Evolutionary conservation across 1,139 yeast genomes (phyloP).

Genomic region (Sugiyamaella grinbergsii): DNA sequence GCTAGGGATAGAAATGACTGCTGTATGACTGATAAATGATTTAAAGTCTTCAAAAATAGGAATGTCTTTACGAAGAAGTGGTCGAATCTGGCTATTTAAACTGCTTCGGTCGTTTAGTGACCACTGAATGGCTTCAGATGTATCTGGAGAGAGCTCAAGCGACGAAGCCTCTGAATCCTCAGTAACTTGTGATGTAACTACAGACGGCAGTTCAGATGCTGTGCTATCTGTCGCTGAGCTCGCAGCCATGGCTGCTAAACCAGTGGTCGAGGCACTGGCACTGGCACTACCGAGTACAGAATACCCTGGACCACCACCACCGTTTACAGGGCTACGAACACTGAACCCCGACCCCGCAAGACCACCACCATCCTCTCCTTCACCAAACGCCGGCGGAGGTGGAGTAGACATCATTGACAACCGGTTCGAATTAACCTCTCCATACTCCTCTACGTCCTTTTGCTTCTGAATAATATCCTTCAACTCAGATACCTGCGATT

Average conservation of each 20-base stretch:
- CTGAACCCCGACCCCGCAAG: neutral
- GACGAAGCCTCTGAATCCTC: neutral
- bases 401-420: conserved; percentile 20
- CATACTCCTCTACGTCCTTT: conserved; percentile 42
- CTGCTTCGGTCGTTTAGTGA: conserved; percentile 18
- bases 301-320: neutral
- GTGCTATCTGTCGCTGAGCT: neutral
- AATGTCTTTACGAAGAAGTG: conserved; percentile 21
- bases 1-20: neutral
- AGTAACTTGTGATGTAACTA: too few relatives aligned
- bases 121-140: conserved; percentile 20
- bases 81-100: conserved; percentile 19
- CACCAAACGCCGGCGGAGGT: conserved; percentile 14
- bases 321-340: conserved; percentile 5
- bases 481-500: conserved; percentile 68
- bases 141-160: neutral
- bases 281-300: neutral
- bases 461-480: conserved; percentile 57
- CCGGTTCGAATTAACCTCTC: conserved; percentile 12
- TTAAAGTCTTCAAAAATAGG: conserved; percentile 22
- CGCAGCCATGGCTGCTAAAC: neutral
- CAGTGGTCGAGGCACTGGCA: conserved; percentile 2
- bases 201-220: too few relatives aligned
- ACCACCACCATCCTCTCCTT: neutral
- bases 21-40: conserved; percentile 16